These are phyloP conservation scores for Massarina eburnea DNA, from an alignment of 2,329 filamentous ascomycete species.

Conservation along the genomic window DNA sequence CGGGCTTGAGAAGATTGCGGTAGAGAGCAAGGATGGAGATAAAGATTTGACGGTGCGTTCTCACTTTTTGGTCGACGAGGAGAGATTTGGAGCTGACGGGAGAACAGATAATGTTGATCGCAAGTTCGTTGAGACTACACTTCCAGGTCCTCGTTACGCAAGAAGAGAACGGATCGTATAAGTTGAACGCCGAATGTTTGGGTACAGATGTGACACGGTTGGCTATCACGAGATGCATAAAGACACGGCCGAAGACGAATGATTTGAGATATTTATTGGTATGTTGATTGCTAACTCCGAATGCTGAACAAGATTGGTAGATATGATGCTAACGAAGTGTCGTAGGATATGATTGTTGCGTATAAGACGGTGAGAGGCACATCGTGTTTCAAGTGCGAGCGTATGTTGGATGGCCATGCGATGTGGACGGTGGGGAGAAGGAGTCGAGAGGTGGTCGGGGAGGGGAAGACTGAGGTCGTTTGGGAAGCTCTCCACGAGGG, in stretches of 20 bases:
- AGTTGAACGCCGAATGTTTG: conserved; percentile 33
- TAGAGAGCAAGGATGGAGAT: conserved; percentile 27
- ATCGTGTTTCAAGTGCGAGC: conserved; percentile 37
- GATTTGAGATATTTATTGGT: conserved; percentile 39
- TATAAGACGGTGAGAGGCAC: conserved; percentile 36
- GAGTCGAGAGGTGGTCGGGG: conserved; percentile 21
- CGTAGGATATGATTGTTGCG: conserved; percentile 44
- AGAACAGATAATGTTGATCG: conserved; percentile 27
- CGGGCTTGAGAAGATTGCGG: conserved; percentile 28
- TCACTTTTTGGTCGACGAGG: background rate
- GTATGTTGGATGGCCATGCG: conserved; percentile 27
- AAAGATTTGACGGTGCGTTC: conserved; percentile 26
- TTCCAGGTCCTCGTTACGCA: conserved; percentile 33
- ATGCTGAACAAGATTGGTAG: background rate
- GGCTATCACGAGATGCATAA: conserved; percentile 37
- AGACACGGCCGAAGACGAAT: conserved; percentile 32
- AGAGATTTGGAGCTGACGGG: background rate
- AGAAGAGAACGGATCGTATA: conserved; percentile 26
- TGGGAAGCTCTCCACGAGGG: conserved; percentile 44
- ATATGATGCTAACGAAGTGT: conserved; percentile 11
- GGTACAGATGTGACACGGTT: conserved; percentile 29
- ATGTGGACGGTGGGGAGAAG: conserved; percentile 36
- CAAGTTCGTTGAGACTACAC: conserved; percentile 22
- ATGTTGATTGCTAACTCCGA: conserved; percentile 15
- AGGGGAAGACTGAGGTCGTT: conserved; percentile 19